Base-by-base conservation (phyloP, 1,284 basidiomycete genomes). In the Sporisorium graminicola region DNA sequence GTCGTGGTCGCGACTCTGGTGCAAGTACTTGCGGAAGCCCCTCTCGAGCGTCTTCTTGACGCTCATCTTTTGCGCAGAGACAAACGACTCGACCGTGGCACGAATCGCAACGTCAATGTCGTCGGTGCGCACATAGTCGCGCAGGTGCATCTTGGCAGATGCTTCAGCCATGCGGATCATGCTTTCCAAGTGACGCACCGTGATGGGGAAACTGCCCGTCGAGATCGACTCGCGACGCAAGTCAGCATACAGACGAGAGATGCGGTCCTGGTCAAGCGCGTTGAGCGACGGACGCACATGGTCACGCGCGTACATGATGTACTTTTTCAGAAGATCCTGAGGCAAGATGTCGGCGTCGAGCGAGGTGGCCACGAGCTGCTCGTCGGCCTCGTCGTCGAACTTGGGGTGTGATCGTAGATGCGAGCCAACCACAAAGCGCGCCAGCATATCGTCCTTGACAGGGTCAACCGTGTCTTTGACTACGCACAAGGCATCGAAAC, bases 161-260 rank as follows among this genome's bases (percentile, higher is more conserved):
- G 97, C 95, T 86, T 99, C 96, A 1, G 94, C 91, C 97, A 99
- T 99, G 49, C 97, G 91, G 86, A 99, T 99, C 93, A 98, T 98
- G 85, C 94, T 95, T 87, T 99, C 97, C 69, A 99, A 87, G 85
- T 98, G 97, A 74, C 97, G 93, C 52, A 99, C 93, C 5, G 97
- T 99, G 86, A 99, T 98, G 4, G 96, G 96, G 88, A 94, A 98
- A 22, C 94, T 98, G 37, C 96, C 96, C 1, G 97, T 99, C 16
- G 94, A 94, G 76, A 96, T 89, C 3, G 95, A 98, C 86, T 99
- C 97, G 72, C 95, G 92, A 55, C 97, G 91, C 44, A 99, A 89
- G 85, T 99, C 97, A n/a, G 94, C 92, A 86, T 97, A 99, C 49
- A 99, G 90, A n/a, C 91, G 90, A 10, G 95, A 89, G 18, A 99